Evolutionary conservation across 495 filamentous ascomycete species (phyloP).

Genomic region (Viridothelium virens): DNA sequence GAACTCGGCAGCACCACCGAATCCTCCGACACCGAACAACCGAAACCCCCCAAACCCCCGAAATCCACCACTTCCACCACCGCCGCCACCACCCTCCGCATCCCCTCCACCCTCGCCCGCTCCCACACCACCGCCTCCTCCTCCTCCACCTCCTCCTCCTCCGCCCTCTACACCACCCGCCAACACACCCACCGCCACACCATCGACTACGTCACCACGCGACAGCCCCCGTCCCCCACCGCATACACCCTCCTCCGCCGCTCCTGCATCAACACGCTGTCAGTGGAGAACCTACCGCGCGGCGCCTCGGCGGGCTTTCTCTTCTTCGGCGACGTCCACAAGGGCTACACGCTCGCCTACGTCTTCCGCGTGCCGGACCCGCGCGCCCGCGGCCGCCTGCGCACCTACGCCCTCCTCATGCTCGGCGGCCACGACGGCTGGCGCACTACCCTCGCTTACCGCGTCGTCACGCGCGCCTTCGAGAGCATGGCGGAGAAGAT

Average conservation of each 20-base stretch:
- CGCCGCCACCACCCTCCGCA: background rate
- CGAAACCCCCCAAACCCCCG: conserved; percentile 22
- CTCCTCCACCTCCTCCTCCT: conserved; percentile 5
- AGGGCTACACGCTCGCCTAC: conserved; percentile 86
- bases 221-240: conserved; percentile 62
- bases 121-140: conserved; percentile 1
- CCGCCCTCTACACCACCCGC: conserved; percentile 6
- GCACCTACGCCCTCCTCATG: conserved; percentile 83
- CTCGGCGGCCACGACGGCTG: conserved; percentile 63
- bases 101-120: background rate
- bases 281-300: conserved; percentile 74
- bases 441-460: conserved; percentile 65
- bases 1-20: conserved; percentile 22
- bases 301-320: conserved; percentile 68
- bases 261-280: conserved; percentile 78
- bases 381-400: conserved; percentile 75
- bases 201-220: conserved; percentile 77
- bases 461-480: conserved; percentile 66
- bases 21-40: conserved; percentile 28
- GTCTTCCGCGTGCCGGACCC: conserved; percentile 85
- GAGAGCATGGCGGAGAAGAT: conserved; percentile 70
- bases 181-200: conserved; percentile 59
- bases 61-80: background rate
- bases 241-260: conserved; percentile 81
- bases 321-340: conserved; percentile 73